Conservation (phyloP, 75 land plant genomes). For the Cryptomeria japonica region DNA sequence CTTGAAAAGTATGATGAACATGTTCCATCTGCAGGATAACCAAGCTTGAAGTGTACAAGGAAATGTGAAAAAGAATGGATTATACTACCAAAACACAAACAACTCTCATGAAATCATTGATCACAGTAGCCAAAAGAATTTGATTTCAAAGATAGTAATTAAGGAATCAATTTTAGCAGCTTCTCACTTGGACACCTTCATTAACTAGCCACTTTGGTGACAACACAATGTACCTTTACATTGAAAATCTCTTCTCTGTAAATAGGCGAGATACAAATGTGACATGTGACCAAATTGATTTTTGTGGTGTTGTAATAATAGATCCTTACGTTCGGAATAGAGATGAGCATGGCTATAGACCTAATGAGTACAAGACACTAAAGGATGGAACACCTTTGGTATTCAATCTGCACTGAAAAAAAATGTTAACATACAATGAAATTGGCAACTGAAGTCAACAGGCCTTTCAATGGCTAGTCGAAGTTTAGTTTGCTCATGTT, state of each 20-base stretch:
- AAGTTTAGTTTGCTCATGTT: not conserved
- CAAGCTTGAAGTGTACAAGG: not conserved
- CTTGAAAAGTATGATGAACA: not conserved
- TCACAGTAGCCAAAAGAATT: not conserved
- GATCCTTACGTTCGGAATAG: not conserved
- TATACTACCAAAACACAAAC: not conserved
- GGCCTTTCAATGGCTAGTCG: not conserved
- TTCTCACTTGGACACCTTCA: not conserved
- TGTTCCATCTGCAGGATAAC: not conserved
- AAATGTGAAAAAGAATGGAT: not conserved
- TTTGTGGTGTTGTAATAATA: not conserved
- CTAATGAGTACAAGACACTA: not conserved
- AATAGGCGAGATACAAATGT: not conserved
- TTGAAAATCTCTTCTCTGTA: not conserved
- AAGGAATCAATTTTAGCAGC: not conserved
- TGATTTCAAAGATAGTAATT: not conserved
- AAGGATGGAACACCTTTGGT: too few species aligned
- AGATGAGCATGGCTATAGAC: not conserved
- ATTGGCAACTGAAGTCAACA: not conserved
- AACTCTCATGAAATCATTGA: not conserved
- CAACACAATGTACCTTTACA: not conserved
- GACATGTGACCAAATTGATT: not conserved
- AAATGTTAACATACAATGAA: not conserved
- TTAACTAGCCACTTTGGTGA: not conserved
- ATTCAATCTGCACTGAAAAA: too few species aligned